Conservation (phyloP, 148 eudicot species). For the Hydrangea macrophylla region DNA sequence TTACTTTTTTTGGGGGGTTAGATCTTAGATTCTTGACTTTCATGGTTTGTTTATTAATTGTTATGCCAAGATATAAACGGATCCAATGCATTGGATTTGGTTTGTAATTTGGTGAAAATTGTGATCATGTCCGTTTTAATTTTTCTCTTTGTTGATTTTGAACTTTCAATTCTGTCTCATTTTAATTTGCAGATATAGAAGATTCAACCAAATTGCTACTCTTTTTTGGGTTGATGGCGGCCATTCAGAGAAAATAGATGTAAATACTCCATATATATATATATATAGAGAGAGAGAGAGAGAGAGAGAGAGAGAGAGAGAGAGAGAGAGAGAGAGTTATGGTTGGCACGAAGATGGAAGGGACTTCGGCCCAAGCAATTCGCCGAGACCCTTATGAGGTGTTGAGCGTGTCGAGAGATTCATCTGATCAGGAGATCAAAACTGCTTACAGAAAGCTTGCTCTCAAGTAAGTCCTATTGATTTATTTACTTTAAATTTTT, state of each 20-base stretch:
- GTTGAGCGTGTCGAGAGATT: constrained; percentile 64
- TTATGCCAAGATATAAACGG: constrained; percentile 8
- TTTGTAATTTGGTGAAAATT: neutral
- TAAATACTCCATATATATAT: too few species aligned
- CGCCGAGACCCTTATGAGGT: constrained; percentile 93
- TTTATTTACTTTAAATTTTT: too few species aligned
- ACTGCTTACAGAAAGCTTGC: constrained; percentile 94
- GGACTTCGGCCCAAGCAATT: constrained; percentile 43
- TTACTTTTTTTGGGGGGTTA: neutral
- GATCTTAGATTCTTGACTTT: neutral
- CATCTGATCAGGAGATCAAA: constrained; percentile 87
- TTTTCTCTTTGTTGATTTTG: constrained; percentile 2
- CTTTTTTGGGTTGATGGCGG: constrained; percentile 20
- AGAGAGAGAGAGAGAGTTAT: constrained; percentile 4
- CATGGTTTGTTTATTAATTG: neutral
- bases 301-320: neutral
- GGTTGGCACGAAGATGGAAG: constrained; percentile 46
- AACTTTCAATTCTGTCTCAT: neutral
- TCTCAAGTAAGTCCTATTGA: constrained; percentile 59
- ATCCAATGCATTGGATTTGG: constrained; percentile 19
- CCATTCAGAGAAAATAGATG: constrained; percentile 1
- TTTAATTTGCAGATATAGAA: constrained; percentile 4
- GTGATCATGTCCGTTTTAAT: neutral
- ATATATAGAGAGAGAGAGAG: constrained; percentile 1
- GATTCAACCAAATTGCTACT: neutral